Evolutionary conservation across 768 basidiomycete species (phyloP), one percentile per base, ranked within the genome.

Genomic region (Psilocybe azurescens): DNA sequence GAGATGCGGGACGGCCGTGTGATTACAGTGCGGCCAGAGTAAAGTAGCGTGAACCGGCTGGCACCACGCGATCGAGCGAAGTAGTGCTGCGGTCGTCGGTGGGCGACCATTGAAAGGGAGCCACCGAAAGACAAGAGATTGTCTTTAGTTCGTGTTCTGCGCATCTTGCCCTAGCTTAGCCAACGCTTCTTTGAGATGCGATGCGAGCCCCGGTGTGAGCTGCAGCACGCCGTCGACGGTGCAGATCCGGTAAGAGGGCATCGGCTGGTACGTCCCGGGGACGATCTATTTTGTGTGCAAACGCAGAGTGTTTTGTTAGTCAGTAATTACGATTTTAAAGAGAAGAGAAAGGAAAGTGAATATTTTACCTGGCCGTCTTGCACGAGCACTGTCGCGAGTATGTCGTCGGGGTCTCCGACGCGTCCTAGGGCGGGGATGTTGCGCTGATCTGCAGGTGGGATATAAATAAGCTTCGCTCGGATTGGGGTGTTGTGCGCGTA

Each of bases 371-470:
- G 82, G 69, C 91, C 85, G 59, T 87, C 81, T 62, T 89, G 78
- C 4, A 94, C 90, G 6, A 88, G 78, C 10, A 94, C 91, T 1
- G 89, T 83, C 2, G 82, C 93, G 50, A 94, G 81, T 61, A 94
- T 94, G 72, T 94, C 93, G 67, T 94, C 93, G 1, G 90, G 89
- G 69, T 93, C 89, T 13, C 91, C 91, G 54, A 93, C 89, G 49
- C 93, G 81, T 0, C 87, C 89, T 7, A 91, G 72, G 11, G 90
- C 83, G 1, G 93, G 93, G 5, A 91, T 68, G 59, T 94, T 94
- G 46, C 93, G 83, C 51, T 81, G 79, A 69, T 94, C 93, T 93
- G 54, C 16, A 53, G 56, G 14, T 16, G 32, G 28, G 10, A 20
- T 16, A 11, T 49, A 8, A 48, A 8, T 16, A 46, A n/a, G 10